Percentiles rank a stretch among this genome's conserved stretches.
These are phyloP conservation scores for Dryadomyces quercus-mongolicae DNA, from an alignment of 2,329 filamentous ascomycete genomes.

Conservation along the genomic window DNA sequence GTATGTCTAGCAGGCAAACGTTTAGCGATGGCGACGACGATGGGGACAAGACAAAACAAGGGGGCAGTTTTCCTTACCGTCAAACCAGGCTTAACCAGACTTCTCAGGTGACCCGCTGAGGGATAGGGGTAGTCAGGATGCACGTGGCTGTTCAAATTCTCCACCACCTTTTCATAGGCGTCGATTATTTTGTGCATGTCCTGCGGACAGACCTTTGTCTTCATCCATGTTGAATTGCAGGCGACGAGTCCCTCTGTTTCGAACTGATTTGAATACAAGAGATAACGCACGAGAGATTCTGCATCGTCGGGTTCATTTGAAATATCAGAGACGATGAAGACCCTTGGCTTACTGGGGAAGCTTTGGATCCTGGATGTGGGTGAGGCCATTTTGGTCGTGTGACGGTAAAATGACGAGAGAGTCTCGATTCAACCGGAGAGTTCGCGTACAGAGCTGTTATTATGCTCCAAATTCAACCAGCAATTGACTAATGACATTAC, in stretches of 20 bases:
- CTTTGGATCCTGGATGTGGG: neutral
- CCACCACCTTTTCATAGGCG: conserved; percentile 28
- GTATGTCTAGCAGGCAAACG: too few relatives aligned
- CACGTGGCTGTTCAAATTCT: conserved; percentile 34
- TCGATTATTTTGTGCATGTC: conserved; percentile 30
- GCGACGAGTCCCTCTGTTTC: conserved; percentile 32
- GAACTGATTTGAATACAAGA: conserved; percentile 34
- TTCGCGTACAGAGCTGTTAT: too few relatives aligned
- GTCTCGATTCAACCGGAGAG: neutral
- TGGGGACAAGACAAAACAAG: neutral
- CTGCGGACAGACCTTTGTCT: conserved; percentile 24
- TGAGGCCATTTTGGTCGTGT: too few relatives aligned
- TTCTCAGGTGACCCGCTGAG: conserved; percentile 16
- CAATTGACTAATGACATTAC: too few relatives aligned
- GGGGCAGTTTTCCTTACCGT: conserved; percentile 13
- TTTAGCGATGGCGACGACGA: too few relatives aligned
- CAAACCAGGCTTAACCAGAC: conserved; percentile 20
- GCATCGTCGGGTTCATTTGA: conserved; percentile 34
- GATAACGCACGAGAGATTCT: conserved; percentile 29
- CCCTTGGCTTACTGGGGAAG: conserved; percentile 18
- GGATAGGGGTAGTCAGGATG: conserved; percentile 26
- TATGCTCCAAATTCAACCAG: too few relatives aligned
- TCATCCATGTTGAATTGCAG: conserved; percentile 33
- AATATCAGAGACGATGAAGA: conserved; percentile 31
- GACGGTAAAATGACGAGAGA: neutral